A percentile compares a stretch with the other conserved stretches of the same genome.
Evolutionary conservation across 2,329 filamentous ascomycete species (phyloP).

Genomic region (Fusarium sterilihyphosum): DNA sequence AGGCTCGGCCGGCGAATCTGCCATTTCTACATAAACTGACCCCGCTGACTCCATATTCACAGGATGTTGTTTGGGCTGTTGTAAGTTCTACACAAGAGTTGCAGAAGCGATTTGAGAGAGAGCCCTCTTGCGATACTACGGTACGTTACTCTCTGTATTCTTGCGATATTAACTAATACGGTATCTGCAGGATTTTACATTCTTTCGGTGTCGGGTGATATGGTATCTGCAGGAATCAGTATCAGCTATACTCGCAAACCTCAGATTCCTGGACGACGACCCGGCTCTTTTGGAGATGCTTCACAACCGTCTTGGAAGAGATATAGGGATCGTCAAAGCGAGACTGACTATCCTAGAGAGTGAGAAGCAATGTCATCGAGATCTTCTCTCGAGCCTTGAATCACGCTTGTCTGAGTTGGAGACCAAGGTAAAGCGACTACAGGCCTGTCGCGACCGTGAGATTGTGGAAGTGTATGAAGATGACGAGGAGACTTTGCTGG

Average conservation of each 20-base stretch:
- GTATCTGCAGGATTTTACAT: no score
- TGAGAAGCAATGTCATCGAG: neutral
- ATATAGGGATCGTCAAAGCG: neutral
- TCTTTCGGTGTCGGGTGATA: no score
- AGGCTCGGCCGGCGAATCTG: no score
- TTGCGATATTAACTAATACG: neutral
- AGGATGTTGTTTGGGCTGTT: neutral
- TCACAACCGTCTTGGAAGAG: no score
- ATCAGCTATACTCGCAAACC: neutral
- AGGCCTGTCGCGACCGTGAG: no score
- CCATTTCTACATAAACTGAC: neutral
- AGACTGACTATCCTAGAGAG: neutral
- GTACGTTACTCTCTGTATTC: neutral
- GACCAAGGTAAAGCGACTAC: neutral
- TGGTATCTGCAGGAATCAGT: neutral
- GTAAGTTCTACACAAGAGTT: neutral
- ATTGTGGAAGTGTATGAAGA: neutral
- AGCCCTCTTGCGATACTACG: neutral
- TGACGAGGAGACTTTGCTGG: neutral
- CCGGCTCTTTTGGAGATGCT: no score
- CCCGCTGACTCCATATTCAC: neutral
- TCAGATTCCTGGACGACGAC: neutral
- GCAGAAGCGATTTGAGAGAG: neutral
- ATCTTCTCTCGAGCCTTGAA: neutral
- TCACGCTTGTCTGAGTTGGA: neutral